Percentiles rank a stretch among this genome's conserved stretches.
Conservation (phyloP, 1,284 basidiomycete species). For the Sporisorium iseilematis-ciliati region DNA sequence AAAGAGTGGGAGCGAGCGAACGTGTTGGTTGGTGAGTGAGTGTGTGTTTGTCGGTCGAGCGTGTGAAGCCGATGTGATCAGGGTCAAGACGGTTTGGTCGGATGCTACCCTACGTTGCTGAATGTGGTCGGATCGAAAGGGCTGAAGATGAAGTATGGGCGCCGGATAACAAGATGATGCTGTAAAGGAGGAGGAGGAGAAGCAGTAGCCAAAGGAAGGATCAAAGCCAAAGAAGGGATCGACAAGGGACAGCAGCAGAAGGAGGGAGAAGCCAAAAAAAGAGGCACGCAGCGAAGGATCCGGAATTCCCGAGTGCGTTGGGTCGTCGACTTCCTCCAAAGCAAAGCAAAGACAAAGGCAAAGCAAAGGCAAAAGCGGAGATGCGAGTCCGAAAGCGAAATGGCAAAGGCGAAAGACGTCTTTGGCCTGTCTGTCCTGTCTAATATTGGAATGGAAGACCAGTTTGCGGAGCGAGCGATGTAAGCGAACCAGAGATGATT, state of each 20-base stretch:
- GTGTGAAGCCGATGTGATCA: neutral
- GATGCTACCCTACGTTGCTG: neutral
- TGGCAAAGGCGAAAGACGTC: neutral
- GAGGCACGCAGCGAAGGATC: conserved; percentile 22
- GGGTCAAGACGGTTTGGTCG: conserved; percentile 11
- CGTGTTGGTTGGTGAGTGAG: neutral
- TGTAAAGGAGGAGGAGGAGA: neutral
- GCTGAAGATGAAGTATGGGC: conserved; percentile 9
- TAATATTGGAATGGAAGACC: neutral
- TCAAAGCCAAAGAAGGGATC: neutral
- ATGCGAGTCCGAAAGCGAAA: neutral
- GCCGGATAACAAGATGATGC: neutral
- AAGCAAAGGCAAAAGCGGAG: neutral
- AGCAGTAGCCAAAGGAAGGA: neutral
- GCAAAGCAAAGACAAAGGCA: too few relatives aligned
- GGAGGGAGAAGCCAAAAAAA: neutral
- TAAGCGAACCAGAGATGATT: conserved; percentile 13
- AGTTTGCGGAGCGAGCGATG: conserved; percentile 33
- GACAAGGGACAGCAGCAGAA: neutral
- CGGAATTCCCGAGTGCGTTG: conserved; percentile 33
- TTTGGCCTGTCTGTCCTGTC: too few relatives aligned
- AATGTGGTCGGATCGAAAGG: conserved; percentile 2
- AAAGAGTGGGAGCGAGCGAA: neutral
- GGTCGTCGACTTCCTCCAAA: too few relatives aligned
- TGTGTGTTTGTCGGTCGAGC: neutral